A percentile compares a stretch with the other conserved stretches of the same genome.
These are phyloP conservation scores for Coniella lustricola DNA, from an alignment of 2,329 filamentous ascomycete genomes.

Conservation along the genomic window DNA sequence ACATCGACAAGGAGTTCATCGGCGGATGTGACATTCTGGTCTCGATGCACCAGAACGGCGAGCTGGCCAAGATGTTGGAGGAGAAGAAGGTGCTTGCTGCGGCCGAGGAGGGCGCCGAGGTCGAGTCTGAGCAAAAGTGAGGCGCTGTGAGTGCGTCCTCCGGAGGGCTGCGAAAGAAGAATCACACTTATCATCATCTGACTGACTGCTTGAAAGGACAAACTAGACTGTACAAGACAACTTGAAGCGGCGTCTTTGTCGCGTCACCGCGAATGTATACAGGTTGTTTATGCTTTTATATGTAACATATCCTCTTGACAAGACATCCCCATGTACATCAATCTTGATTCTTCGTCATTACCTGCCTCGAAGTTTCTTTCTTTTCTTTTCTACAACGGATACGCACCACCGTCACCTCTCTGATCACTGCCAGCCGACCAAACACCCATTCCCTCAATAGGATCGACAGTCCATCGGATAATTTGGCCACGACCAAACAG, in stretches of 20 bases:
- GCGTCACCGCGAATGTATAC: too few relatives aligned
- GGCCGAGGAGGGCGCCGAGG: slow-evolving; percentile 29
- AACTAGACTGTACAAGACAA: neutral
- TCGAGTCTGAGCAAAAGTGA: slow-evolving; percentile 29
- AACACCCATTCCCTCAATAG: slow-evolving; percentile 58
- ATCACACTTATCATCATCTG: neutral
- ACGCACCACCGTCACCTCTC: slow-evolving; percentile 71
- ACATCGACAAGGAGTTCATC: slow-evolving; percentile 91
- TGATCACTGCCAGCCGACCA: slow-evolving; percentile 88
- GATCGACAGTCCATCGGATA: slow-evolving; percentile 68
- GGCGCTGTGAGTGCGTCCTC: slow-evolving; percentile 16
- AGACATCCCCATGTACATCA: too few relatives aligned
- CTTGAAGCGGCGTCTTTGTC: neutral
- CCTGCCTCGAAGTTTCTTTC: too few relatives aligned
- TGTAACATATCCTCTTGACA: too few relatives aligned
- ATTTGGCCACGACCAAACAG: slow-evolving; percentile 85
- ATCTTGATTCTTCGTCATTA: too few relatives aligned
- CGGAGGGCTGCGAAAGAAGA: too few relatives aligned
- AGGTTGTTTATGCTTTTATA: too few relatives aligned
- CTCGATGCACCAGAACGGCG: slow-evolving; percentile 94
- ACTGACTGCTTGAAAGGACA: neutral
- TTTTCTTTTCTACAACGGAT: slow-evolving; percentile 34
- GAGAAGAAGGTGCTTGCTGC: slow-evolving; percentile 80
- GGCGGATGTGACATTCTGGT: slow-evolving; percentile 97
- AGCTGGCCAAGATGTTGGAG: slow-evolving; percentile 83